These are phyloP conservation scores for Sarocladium strictum DNA, from an alignment of 2,329 filamentous ascomycete genomes.

Conservation along the genomic window DNA sequence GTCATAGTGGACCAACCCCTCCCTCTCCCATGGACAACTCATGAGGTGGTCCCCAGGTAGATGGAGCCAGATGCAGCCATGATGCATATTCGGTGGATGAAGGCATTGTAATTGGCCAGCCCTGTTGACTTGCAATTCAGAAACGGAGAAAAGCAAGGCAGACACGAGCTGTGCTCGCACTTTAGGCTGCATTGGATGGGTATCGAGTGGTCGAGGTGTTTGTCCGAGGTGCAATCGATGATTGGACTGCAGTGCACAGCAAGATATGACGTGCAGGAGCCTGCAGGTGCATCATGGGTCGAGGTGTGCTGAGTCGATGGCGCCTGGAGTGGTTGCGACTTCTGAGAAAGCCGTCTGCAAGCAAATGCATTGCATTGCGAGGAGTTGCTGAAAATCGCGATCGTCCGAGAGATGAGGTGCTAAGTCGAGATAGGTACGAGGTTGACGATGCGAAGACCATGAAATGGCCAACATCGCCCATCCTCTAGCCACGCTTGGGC, in stretches of 20 bases:
- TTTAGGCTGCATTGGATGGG: neutral
- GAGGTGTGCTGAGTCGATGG: neutral
- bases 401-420: neutral
- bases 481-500: conserved; percentile 49
- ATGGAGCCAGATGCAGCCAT: conserved; percentile 1
- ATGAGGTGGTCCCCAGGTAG: conserved; percentile 1
- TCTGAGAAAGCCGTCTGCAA: neutral
- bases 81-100: conserved; percentile 1
- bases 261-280: conserved; percentile 2
- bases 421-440: neutral
- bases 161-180: neutral
- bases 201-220: neutral
- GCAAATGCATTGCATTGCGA: neutral
- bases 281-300: neutral
- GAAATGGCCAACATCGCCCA: neutral
- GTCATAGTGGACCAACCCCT: neutral
- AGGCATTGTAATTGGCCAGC: neutral
- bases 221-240: neutral
- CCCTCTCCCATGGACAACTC: neutral
- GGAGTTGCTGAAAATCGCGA: neutral
- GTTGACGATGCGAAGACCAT: neutral
- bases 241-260: neutral
- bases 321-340: neutral
- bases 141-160: neutral
- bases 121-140: neutral